A percentile compares a stretch with the other conserved stretches of the same genome.
Conservation (phyloP, 164 flowering plant species). For the Tetracentron sinense region DNA sequence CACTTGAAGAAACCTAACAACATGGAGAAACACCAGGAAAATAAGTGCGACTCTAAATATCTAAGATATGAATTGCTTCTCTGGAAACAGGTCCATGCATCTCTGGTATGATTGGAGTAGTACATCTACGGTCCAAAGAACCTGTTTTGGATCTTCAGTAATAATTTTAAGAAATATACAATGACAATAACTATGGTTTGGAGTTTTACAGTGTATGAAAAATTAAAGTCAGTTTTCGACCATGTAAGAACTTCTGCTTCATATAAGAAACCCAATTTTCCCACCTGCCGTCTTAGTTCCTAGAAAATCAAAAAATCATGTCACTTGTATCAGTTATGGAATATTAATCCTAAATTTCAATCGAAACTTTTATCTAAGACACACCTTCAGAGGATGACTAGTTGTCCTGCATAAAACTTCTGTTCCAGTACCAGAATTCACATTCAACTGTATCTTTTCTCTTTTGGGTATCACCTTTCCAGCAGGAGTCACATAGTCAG, state of each 20-base stretch:
- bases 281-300: slow-evolving; percentile 60
- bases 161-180: not conserved
- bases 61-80: not conserved
- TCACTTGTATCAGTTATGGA: slow-evolving; percentile 1
- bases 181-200: not conserved
- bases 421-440: slow-evolving; percentile 54
- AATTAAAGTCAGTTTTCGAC: slow-evolving; percentile 60
- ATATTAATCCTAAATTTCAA: not conserved
- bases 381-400: slow-evolving; percentile 88
- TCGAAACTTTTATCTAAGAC: not conserved
- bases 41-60: not conserved
- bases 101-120: not conserved
- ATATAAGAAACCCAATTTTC: slow-evolving; percentile 57
- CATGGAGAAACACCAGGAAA: not conserved
- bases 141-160: no score
- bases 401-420: slow-evolving; percentile 56
- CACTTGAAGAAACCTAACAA: slow-evolving; percentile 51
- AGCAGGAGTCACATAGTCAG: slow-evolving; percentile 68
- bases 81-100: not conserved
- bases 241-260: slow-evolving; percentile 73
- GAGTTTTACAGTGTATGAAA: slow-evolving; percentile 62
- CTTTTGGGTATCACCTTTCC: slow-evolving; percentile 56
- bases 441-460: slow-evolving; percentile 69
- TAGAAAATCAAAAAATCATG: slow-evolving; percentile 24
- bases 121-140: no score